phyloP scores from a whole-genome alignment of 1,284 basidiomycete genomes.

The Tilletiaria anomala region DNA sequence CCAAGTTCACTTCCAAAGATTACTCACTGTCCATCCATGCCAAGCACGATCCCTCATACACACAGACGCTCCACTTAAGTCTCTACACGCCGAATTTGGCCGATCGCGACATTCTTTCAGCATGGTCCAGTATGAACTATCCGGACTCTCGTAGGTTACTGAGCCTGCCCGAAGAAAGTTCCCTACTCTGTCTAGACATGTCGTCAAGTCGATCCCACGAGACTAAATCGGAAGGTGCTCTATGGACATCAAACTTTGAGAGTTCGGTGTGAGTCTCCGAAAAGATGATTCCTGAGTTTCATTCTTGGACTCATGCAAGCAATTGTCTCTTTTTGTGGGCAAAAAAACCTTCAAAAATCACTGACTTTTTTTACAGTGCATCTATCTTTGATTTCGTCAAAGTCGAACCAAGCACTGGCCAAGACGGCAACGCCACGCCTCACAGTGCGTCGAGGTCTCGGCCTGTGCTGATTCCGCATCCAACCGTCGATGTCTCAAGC shows the following conservation, averaged over 20 bases:
- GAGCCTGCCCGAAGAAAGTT: constrained; percentile 29
- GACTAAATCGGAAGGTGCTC: neutral
- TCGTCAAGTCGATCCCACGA: neutral
- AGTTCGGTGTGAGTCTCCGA: too few species aligned
- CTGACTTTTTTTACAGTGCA: too few species aligned
- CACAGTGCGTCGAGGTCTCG: neutral
- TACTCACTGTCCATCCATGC: constrained; percentile 37
- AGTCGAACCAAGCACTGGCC: constrained; percentile 11
- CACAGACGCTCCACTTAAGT: constrained; percentile 32
- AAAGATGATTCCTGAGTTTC: too few species aligned
- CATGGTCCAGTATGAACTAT: constrained; percentile 22
- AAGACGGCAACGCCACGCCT: neutral
- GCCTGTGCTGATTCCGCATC: constrained; percentile 21
- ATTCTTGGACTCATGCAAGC: too few species aligned
- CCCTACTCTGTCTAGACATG: constrained; percentile 28
- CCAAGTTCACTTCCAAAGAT: constrained; percentile 30
- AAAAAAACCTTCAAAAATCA: too few species aligned
- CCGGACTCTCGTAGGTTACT: constrained; percentile 21
- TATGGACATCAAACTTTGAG: too few species aligned
- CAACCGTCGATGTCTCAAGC: constrained; percentile 8
- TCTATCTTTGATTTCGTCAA: constrained; percentile 28
- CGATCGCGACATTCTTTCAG: constrained; percentile 24
- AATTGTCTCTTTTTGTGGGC: too few species aligned
- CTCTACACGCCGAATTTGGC: constrained; percentile 33
- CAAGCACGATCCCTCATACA: constrained; percentile 18